A percentile compares a stretch with the other conserved stretches of the same genome.
Conservation (phyloP, 2,329 filamentous ascomycete species). For the Penicillium sp. region DNA sequence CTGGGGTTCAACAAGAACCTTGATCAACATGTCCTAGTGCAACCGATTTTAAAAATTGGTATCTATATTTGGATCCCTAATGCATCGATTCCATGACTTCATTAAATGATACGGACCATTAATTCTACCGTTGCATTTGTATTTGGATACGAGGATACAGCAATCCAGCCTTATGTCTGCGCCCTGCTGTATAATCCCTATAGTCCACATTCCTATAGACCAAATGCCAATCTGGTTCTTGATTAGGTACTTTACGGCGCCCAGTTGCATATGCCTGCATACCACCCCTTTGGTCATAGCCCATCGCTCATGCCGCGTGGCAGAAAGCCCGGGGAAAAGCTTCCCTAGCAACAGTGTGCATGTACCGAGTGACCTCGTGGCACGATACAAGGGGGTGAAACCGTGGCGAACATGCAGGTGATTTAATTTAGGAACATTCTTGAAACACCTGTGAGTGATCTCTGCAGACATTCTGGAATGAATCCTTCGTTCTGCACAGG, state of each 20-base stretch:
- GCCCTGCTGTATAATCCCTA: not conserved
- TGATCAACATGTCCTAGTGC: not conserved
- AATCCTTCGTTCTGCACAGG: conserved; percentile 9
- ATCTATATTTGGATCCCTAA: not conserved
- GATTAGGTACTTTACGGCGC: not conserved
- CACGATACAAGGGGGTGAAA: not conserved
- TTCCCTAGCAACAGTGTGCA: not conserved
- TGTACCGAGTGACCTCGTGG: conserved; percentile 1
- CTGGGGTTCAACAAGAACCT: conserved; percentile 2
- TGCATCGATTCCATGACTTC: not conserved
- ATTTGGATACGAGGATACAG: not conserved
- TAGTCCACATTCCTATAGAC: not conserved
- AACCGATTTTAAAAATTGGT: not conserved
- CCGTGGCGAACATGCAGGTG: not conserved
- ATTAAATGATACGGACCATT: not conserved
- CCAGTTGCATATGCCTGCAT: not conserved
- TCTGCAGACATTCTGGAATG: conserved; percentile 9
- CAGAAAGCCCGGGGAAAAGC: not conserved
- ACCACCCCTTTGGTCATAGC: not conserved
- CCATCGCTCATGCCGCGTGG: not conserved
- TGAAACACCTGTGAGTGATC: conserved; percentile 12
- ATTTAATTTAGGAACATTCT: not conserved
- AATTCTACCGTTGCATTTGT: not conserved
- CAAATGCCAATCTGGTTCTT: not conserved
- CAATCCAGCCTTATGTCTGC: not conserved